Evolutionary conservation across 2,329 filamentous ascomycete species (phyloP), one percentile per base, ranked within the genome.

Genomic region (Ophiosphaerella korrae): DNA sequence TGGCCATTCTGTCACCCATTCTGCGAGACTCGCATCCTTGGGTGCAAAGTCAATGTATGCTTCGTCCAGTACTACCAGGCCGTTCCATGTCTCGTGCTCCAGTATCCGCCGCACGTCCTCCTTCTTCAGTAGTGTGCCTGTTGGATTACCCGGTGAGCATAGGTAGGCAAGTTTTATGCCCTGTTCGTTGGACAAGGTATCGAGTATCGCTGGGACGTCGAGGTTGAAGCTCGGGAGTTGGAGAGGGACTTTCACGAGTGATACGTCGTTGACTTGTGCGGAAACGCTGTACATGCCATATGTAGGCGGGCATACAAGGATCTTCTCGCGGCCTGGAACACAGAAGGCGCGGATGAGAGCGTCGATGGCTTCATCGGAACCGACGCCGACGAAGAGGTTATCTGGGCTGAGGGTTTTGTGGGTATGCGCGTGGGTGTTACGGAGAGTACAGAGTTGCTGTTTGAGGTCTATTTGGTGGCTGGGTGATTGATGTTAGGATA

Each of bases 201-300:
- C 80, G 53, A 80, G 81, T 63, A 99, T 86, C 53, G 84, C 83
- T 7, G 2, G 90, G 79, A 73, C 94, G 86, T 61, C 73, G 42
- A 97, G 81, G 38, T 80, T 81, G 74, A 97, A 99, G 4, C 75
- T 79, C 1, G 90, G 87, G 1, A 86, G 83, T 41, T 89, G 82
- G 18, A 97, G 80, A 0, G 92, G 92, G n/a, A 97, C 86, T 71
- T 89, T 90, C 62, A 95, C 88, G 23, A 97, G 84, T 39, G 82
- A 82, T 16, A 99, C 82, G 69, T 97, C 94, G 78, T 99, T 99
- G 62, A 97, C 88, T 71, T 95, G 89, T 1, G 94, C 94, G 6
- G 90, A 95, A 14, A 99, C 94, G 40, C 85, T 81, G 79, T 99
- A 99, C 94, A 99, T 99, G 77, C 94, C 94, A 74, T 99, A 99